phyloP scores from a whole-genome alignment of 495 filamentous ascomycete species.

The Tricharina praecox region DNA sequence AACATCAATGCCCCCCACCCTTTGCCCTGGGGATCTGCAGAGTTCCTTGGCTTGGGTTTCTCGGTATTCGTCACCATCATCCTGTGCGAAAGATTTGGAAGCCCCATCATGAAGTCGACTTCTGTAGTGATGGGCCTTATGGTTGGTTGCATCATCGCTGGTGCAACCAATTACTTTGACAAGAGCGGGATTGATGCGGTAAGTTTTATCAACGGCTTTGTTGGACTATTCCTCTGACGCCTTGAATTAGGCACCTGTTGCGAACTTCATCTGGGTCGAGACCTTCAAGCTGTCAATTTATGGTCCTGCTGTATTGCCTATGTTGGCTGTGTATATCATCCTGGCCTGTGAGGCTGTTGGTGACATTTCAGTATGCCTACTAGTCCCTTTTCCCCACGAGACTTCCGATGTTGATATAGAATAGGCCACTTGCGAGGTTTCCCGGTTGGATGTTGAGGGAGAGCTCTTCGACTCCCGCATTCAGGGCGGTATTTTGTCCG shows the following conservation, averaged over 20 bases:
- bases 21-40: conserved; percentile 69
- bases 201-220: conserved; percentile 5
- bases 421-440: conserved; percentile 57
- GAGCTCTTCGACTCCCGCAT: conserved; percentile 70
- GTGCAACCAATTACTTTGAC: conserved; percentile 70
- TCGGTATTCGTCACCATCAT: conserved; percentile 81
- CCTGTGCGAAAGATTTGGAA: conserved; percentile 67
- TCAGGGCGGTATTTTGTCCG: conserved; percentile 73
- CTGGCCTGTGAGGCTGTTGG: conserved; percentile 82
- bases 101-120: conserved; percentile 50
- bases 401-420: no score
- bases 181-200: conserved; percentile 43
- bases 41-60: conserved; percentile 79
- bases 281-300: conserved; percentile 73
- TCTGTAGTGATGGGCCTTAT: conserved; percentile 67
- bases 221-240: background rate
- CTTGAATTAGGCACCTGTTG: conserved; percentile 40
- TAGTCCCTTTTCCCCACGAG: no score
- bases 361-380: conserved; percentile 15
- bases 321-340: conserved; percentile 75
- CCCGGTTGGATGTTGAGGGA: conserved; percentile 65
- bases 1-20: conserved; percentile 56
- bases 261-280: conserved; percentile 76
- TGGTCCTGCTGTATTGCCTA: conserved; percentile 64
- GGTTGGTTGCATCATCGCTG: conserved; percentile 75